Conservation (phyloP, 345 rosid genomes). For the Salix koriyanagi region DNA sequence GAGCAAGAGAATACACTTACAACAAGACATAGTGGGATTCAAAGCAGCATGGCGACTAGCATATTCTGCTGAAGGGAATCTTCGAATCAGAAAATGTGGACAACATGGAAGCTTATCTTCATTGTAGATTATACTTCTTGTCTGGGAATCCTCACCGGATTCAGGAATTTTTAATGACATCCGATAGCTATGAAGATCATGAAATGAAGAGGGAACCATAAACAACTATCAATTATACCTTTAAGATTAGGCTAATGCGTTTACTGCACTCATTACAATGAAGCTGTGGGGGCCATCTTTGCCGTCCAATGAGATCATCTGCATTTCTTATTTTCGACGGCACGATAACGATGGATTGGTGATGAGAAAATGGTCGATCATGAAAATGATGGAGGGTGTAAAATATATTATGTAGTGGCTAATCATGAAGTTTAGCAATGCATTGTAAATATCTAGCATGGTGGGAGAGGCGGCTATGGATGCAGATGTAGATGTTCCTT, state of each 20-base stretch:
- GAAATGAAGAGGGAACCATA: neutral
- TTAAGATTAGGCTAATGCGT: neutral
- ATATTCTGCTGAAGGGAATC: constrained; percentile 18
- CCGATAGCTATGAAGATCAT: neutral
- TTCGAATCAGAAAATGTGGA: neutral
- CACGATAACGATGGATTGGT: constrained; percentile 34
- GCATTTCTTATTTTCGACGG: constrained; percentile 51
- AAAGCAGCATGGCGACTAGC: neutral
- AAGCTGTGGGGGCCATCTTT: constrained; percentile 23
- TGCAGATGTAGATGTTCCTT: neutral
- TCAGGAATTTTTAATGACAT: constrained; percentile 2
- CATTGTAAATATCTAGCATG: constrained; percentile 12
- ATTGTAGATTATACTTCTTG: neutral
- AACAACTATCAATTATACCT: neutral
- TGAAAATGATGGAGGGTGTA: neutral
- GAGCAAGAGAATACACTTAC: neutral
- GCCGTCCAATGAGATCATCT: constrained; percentile 57
- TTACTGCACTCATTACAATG: constrained; percentile 23
- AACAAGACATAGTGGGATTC: neutral
- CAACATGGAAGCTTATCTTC: neutral
- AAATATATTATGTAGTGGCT: neutral
- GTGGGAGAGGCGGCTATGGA: neutral
- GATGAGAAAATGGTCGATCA: neutral
- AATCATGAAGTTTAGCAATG: neutral
- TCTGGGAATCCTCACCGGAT: constrained; percentile 11